phyloP scores from a whole-genome alignment of 768 basidiomycete genomes.

The Lactarius vividus region DNA sequence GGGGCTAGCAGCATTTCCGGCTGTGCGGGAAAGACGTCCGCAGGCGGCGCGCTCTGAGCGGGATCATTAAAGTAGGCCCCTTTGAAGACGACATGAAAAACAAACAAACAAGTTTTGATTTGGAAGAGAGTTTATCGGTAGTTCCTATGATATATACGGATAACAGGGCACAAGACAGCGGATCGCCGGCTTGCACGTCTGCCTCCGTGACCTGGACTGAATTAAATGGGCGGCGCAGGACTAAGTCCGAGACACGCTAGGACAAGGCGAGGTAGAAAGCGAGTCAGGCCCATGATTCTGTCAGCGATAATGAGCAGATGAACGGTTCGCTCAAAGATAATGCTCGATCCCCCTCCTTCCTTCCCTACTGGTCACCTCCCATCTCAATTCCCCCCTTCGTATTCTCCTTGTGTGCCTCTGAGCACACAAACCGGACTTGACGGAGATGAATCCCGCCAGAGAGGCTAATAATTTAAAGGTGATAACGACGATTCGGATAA shows the following conservation, averaged over 20 bases:
- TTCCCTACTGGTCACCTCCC: neutral
- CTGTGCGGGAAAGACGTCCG: neutral
- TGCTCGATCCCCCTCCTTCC: neutral
- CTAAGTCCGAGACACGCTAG: constrained; percentile 16
- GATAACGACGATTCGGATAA: constrained; percentile 5
- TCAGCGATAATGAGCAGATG: constrained; percentile 7
- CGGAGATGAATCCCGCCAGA: constrained; percentile 15
- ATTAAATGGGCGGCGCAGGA: constrained; percentile 24
- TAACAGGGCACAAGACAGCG: constrained; percentile 17
- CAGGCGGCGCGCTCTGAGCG: neutral
- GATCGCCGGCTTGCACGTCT: constrained; percentile 16
- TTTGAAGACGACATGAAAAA: neutral
- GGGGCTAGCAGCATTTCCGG: neutral
- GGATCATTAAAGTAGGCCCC: neutral
- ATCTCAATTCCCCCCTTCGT: neutral
- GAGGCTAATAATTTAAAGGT: constrained; percentile 7
- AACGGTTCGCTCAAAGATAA: neutral
- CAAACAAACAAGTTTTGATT: constrained; percentile 7
- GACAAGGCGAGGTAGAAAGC: constrained; percentile 10
- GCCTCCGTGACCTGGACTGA: constrained; percentile 4
- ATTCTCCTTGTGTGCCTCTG: neutral
- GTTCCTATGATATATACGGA: constrained; percentile 11
- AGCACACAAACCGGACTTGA: constrained; percentile 10
- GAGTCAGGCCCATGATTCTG: constrained; percentile 5
- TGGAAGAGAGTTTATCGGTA: neutral